Evolutionary conservation across 805 yeast genomes (phyloP).

Genomic region (Saccharomycopsis schoenii): DNA sequence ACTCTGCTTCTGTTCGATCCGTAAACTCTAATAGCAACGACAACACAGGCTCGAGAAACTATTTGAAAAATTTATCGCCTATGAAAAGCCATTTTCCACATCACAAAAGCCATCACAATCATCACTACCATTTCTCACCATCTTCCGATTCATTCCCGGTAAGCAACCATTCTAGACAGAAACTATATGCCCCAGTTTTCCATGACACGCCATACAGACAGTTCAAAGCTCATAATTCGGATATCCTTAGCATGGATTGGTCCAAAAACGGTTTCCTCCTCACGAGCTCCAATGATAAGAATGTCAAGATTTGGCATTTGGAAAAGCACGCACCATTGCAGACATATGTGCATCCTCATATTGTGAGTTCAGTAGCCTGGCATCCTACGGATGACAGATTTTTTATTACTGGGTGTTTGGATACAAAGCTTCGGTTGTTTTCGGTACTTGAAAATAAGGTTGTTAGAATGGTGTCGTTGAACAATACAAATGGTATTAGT

Average conservation of each 20-base stretch:
- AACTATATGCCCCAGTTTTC: constrained; percentile 65
- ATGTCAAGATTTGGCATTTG: constrained; percentile 79
- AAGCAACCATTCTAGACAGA: not conserved
- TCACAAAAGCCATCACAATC: not conserved
- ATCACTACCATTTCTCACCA: not conserved
- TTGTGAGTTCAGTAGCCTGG: constrained; percentile 70
- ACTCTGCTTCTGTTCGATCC: not conserved
- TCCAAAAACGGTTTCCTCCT: constrained; percentile 74
- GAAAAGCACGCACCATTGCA: constrained; percentile 54
- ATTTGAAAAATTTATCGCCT: not conserved
- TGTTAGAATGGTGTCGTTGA: not conserved
- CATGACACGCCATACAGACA: constrained; percentile 51
- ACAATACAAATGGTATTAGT: not conserved
- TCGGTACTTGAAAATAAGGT: constrained; percentile 67
- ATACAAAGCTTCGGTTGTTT: constrained; percentile 71
- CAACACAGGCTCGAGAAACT: not conserved
- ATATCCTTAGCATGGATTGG: constrained; percentile 77
- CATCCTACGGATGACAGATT: constrained; percentile 85
- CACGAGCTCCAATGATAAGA: constrained; percentile 76
- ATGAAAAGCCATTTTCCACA: not conserved
- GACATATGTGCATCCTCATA: constrained; percentile 64
- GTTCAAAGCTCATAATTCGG: constrained; percentile 58
- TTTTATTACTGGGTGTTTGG: constrained; percentile 73
- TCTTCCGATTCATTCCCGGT: not conserved
- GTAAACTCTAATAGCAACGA: not conserved